phyloP scores from a whole-genome alignment of 2,329 filamentous ascomycete species.

The Pseudogymnoascus verrucosus region DNA sequence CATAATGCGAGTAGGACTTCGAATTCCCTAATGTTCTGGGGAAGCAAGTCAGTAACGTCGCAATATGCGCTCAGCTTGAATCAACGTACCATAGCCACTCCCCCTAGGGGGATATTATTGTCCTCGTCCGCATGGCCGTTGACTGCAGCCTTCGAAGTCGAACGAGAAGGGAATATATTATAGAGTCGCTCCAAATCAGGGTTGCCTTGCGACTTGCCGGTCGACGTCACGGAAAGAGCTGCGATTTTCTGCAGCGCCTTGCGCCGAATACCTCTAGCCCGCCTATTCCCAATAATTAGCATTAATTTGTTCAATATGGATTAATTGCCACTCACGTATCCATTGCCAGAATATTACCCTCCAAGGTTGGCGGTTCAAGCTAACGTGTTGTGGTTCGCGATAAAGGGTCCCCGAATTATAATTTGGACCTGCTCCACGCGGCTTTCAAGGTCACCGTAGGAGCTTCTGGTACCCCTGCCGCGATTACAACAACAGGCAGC shows the following conservation, averaged over 20 bases:
- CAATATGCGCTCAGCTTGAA: not conserved
- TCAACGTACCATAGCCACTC: slow-evolving; percentile 50
- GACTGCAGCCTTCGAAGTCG: slow-evolving; percentile 29
- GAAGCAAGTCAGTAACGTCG: slow-evolving; percentile 15
- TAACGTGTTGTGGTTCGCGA: slow-evolving; percentile 1
- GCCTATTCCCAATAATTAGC: slow-evolving; percentile 14
- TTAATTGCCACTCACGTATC: slow-evolving; percentile 31
- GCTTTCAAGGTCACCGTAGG: slow-evolving; percentile 7
- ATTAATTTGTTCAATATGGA: not conserved
- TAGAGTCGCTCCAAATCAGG: slow-evolving; percentile 57
- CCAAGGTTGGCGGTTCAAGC: slow-evolving; percentile 8
- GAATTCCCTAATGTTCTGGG: slow-evolving; percentile 75
- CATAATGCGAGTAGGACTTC: slow-evolving; percentile 88
- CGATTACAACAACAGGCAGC: slow-evolving; percentile 4
- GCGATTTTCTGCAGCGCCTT: slow-evolving; percentile 59
- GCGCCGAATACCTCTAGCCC: slow-evolving; percentile 49
- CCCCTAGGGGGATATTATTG: slow-evolving; percentile 39
- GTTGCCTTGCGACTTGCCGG: slow-evolving; percentile 47
- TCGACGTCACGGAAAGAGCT: slow-evolving; percentile 48
- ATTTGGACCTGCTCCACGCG: not conserved
- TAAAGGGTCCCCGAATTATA: slow-evolving; percentile 6
- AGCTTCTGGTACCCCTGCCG: slow-evolving; percentile 3
- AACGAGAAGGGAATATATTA: slow-evolving; percentile 45
- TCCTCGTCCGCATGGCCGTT: slow-evolving; percentile 41
- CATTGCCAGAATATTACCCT: slow-evolving; percentile 7